Evolutionary conservation across 1,284 basidiomycete species (phyloP).

Genomic region (Psilocybe mexicana): DNA sequence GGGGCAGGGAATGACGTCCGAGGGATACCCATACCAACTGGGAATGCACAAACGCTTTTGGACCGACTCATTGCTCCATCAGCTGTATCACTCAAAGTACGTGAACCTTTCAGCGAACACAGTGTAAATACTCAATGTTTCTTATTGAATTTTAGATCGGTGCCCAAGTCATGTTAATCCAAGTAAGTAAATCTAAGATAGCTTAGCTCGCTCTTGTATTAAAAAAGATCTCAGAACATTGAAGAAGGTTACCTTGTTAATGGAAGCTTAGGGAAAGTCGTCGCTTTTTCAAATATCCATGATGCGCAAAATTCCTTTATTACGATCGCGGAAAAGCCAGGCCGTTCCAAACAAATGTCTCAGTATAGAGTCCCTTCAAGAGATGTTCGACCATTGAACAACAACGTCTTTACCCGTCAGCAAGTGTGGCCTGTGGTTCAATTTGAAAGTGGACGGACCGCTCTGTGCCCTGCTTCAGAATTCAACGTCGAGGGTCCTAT

Average conservation of each 20-base stretch:
- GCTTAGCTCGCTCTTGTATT: neutral
- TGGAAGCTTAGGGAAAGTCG: conserved; percentile 74
- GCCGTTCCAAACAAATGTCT: conserved; percentile 1
- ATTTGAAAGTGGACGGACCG: conserved; percentile 43
- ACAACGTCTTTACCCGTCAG: conserved; percentile 28
- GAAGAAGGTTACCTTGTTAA: conserved; percentile 79
- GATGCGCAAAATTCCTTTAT: conserved; percentile 33
- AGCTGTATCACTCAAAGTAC: conserved; percentile 33
- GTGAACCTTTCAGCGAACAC: conserved; percentile 15
- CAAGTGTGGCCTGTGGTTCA: conserved; percentile 53
- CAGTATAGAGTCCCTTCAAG: neutral
- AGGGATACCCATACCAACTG: conserved; percentile 24
- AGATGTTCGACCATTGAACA: conserved; percentile 23
- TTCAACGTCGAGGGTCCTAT: conserved; percentile 52
- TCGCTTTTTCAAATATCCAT: conserved; percentile 53
- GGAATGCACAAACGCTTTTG: conserved; percentile 25
- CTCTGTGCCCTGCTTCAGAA: conserved; percentile 48
- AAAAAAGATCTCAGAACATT: conserved; percentile 36
- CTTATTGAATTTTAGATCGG: conserved; percentile 34
- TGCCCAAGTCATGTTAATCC: conserved; percentile 59
- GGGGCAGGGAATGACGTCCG: conserved; percentile 32
- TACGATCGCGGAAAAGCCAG: conserved; percentile 26
- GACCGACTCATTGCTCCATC: conserved; percentile 31
- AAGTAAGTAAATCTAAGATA: conserved; percentile 19
- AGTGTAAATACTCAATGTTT: conserved; percentile 15